These are phyloP conservation scores for Teunomyces lycoperdinae DNA, from an alignment of 805 yeast species.

Conservation along the genomic window DNA sequence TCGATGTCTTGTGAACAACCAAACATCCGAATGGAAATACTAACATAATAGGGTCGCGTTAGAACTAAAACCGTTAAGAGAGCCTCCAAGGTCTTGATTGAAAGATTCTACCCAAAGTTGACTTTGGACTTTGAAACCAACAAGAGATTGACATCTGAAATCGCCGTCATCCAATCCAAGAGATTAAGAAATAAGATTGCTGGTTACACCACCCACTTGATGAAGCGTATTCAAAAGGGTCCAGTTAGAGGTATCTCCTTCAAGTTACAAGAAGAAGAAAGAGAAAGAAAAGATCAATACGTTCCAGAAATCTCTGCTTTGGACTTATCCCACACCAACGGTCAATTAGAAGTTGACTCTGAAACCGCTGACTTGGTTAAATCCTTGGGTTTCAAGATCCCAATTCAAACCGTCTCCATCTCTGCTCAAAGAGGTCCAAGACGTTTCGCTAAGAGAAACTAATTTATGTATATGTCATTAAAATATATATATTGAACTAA, in stretches of 20 bases:
- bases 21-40: conserved; percentile 10
- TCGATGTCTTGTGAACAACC: conserved; percentile 20
- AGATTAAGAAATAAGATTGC: conserved; percentile 99
- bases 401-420: conserved; percentile 80
- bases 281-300: conserved; percentile 99
- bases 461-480: conserved; percentile 24
- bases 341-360: conserved; percentile 93
- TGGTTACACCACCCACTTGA: conserved; percentile 99
- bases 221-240: conserved; percentile 99
- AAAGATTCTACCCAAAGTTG: conserved; percentile 99
- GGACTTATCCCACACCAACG: conserved; percentile 94
- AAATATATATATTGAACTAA: conserved; percentile 3
- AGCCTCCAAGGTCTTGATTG: conserved; percentile 99
- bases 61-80: conserved; percentile 99
- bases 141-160: conserved; percentile 98
- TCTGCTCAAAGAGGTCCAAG: conserved; percentile 87
- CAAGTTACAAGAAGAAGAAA: conserved; percentile 99
- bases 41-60: conserved; percentile 87
- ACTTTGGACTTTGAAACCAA: conserved; percentile 99
- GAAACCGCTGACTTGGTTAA: conserved; percentile 95
- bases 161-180: conserved; percentile 98
- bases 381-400: conserved; percentile 84
- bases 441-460: conserved; percentile 91
- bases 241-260: conserved; percentile 99
- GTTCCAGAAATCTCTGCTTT: conserved; percentile 99